Evolutionary conservation across 805 yeast genomes (phyloP).

Genomic region (Barnettozyma californica): DNA sequence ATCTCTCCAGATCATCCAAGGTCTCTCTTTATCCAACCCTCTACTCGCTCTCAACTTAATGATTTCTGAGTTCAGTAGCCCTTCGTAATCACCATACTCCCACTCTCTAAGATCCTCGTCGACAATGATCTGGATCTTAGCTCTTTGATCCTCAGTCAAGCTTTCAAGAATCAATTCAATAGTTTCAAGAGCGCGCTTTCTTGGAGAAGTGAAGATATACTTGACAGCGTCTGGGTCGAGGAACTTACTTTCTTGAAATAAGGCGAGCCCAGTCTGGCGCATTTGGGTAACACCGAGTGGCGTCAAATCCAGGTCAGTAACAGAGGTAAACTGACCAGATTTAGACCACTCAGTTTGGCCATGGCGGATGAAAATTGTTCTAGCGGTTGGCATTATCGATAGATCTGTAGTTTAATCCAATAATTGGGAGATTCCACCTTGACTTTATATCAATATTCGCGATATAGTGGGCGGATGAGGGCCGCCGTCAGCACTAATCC

Average conservation of each 20-base stretch:
- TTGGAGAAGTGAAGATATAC: slow-evolving; percentile 72
- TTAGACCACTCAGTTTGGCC: slow-evolving; percentile 97
- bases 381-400: slow-evolving; percentile 42
- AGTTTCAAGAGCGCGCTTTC: slow-evolving; percentile 74
- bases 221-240: slow-evolving; percentile 61
- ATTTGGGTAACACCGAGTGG: slow-evolving; percentile 74
- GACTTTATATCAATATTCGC: too few relatives aligned
- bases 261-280: slow-evolving; percentile 61
- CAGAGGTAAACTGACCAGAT: slow-evolving; percentile 86
- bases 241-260: slow-evolving; percentile 55
- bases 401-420: too few relatives aligned
- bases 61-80: slow-evolving; percentile 65
- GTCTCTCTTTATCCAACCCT: slow-evolving; percentile 46
- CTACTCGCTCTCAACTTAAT: slow-evolving; percentile 48
- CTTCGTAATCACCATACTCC: slow-evolving; percentile 97
- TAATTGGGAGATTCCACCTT: too few relatives aligned
- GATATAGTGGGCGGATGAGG: too few relatives aligned
- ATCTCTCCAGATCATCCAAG: slow-evolving; percentile 85
- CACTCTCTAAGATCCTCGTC: slow-evolving; percentile 83
- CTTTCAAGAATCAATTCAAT: slow-evolving; percentile 54
- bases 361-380: slow-evolving; percentile 71
- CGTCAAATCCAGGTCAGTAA: slow-evolving; percentile 78
- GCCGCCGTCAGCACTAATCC: too few relatives aligned
- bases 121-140: slow-evolving; percentile 39
- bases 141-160: slow-evolving; percentile 37